These are phyloP conservation scores for Vinca minor DNA, from an alignment of 257 asterid genomes.

Conservation along the genomic window DNA sequence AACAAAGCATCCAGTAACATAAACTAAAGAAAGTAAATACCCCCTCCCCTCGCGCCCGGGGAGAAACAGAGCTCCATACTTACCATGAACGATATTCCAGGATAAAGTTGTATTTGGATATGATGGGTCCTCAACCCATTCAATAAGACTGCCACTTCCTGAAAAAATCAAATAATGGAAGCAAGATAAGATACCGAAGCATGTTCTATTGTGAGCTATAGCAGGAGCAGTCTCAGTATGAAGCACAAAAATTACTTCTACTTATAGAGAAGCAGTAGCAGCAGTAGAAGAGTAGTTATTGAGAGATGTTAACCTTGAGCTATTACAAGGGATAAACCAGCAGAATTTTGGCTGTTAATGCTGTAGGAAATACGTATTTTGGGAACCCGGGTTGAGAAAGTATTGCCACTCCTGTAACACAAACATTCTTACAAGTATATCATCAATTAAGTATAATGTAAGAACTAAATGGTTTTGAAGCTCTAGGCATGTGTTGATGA, in stretches of 20 bases:
- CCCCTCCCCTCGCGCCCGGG: background rate
- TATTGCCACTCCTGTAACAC: constrained; percentile 19
- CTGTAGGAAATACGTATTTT: constrained; percentile 13
- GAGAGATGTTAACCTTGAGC: constrained; percentile 18
- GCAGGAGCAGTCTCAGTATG: background rate
- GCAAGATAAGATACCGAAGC: background rate
- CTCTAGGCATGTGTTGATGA: background rate
- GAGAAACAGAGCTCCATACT: background rate
- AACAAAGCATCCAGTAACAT: constrained; percentile 6
- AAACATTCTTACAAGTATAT: background rate
- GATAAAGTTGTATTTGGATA: constrained; percentile 12
- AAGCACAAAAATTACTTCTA: background rate
- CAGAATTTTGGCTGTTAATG: constrained; percentile 15
- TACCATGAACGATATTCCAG: constrained; percentile 18
- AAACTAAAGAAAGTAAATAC: background rate
- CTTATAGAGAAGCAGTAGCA: background rate
- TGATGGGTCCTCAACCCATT: constrained; percentile 20
- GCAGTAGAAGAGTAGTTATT: background rate
- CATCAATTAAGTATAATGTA: background rate
- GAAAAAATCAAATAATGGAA: background rate
- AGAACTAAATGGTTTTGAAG: background rate
- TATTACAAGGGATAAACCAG: constrained; percentile 20
- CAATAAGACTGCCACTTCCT: constrained; percentile 15
- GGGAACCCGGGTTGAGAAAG: constrained; percentile 23
- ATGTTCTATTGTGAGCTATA: background rate